Conservation (phyloP, 2,329 filamentous ascomycete genomes). For the Neofusicoccum sp. region DNA sequence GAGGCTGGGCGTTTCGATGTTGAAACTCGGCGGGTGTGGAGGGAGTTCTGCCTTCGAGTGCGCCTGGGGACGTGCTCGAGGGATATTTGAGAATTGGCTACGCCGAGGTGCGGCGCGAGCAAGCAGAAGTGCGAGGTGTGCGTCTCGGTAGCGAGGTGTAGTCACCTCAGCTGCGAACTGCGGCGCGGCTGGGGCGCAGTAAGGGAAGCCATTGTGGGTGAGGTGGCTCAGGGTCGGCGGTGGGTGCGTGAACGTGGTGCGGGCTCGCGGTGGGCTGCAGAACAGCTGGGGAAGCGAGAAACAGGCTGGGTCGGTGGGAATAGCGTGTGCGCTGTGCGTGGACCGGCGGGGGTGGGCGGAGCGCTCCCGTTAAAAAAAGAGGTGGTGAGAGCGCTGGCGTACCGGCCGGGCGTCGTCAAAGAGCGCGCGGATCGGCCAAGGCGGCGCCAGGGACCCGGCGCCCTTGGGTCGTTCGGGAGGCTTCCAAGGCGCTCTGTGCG, state of each 20-base stretch:
- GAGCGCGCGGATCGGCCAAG: constrained; percentile 1
- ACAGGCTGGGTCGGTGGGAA: constrained; percentile 4
- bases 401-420: constrained; percentile 15
- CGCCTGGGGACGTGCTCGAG: neutral
- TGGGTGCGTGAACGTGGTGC: constrained; percentile 2
- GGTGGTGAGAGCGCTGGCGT: constrained; percentile 19
- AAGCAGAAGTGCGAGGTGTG: neutral
- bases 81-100: neutral
- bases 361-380: constrained; percentile 16
- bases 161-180: constrained; percentile 15
- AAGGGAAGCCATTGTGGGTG: constrained; percentile 10
- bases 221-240: constrained; percentile 1
- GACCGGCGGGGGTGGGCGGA: constrained; percentile 9
- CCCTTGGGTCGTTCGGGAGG: constrained; percentile 1
- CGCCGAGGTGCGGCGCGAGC: neutral
- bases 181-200: constrained; percentile 9
- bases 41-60: neutral
- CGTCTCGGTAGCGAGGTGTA: neutral
- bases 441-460: neutral
- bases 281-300: neutral
- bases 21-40: neutral
- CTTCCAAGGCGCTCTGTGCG: neutral
- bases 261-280: neutral
- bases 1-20: neutral
- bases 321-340: constrained; percentile 5